phyloP scores from a whole-genome alignment of 2,329 filamentous ascomycete species.

The Botrytis medusae region DNA sequence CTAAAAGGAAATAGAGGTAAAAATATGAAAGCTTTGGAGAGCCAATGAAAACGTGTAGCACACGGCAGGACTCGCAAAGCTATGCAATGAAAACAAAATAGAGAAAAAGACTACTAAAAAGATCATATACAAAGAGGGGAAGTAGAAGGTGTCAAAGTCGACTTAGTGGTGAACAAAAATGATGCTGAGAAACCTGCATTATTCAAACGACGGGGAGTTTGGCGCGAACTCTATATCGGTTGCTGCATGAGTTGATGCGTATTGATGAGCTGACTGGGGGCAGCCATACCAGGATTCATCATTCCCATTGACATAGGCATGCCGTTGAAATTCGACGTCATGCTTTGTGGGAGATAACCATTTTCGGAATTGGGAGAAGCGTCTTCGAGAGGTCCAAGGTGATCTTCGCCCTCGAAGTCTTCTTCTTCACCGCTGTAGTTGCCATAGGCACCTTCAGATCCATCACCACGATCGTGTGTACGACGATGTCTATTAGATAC shows the following conservation, averaged over 20 bases:
- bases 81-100: conserved; percentile 33
- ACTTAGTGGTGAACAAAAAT: conserved; percentile 12
- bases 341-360: conserved; percentile 52
- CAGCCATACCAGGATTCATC: conserved; percentile 40
- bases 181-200: neutral
- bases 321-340: conserved; percentile 32
- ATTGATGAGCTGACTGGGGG: conserved; percentile 42
- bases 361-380: conserved; percentile 71
- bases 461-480: conserved; percentile 81
- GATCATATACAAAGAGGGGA: conserved; percentile 24
- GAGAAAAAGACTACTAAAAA: conserved; percentile 29
- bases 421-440: conserved; percentile 70
- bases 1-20: conserved; percentile 15
- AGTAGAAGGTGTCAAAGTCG: conserved; percentile 20
- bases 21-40: conserved; percentile 13
- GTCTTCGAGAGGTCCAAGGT: conserved; percentile 77
- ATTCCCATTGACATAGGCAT: conserved; percentile 33
- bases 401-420: conserved; percentile 78
- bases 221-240: conserved; percentile 31
- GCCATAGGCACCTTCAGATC: conserved; percentile 59
- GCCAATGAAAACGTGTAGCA: conserved; percentile 16
- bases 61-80: conserved; percentile 30
- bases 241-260: conserved; percentile 42
- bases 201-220: conserved; percentile 3
- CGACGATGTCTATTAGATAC: conserved; percentile 56